Evolutionary conservation across 1,284 basidiomycete genomes (phyloP).

Genomic region (Heterobasidion annosum): DNA sequence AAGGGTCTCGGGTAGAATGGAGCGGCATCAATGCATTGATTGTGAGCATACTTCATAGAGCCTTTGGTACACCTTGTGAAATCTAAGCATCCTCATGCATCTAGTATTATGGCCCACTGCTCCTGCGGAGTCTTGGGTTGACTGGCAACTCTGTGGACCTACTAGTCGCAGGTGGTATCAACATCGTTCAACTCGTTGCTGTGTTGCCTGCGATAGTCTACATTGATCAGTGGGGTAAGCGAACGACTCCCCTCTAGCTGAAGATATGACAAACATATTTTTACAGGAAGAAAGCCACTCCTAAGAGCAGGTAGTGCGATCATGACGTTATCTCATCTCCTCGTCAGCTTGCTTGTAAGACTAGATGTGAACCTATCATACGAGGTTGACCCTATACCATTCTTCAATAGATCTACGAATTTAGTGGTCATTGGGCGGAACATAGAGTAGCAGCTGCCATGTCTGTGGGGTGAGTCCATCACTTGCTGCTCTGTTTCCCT

Average conservation of each 20-base stretch:
- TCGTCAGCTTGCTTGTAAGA: constrained; percentile 57
- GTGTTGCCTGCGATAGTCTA: constrained; percentile 66
- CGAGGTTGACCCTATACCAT: background rate
- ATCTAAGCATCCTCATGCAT: background rate
- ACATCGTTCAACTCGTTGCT: constrained; percentile 70
- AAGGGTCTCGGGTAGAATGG: constrained; percentile 46
- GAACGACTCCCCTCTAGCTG: background rate
- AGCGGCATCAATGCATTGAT: constrained; percentile 75
- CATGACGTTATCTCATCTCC: constrained; percentile 68
- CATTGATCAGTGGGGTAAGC: constrained; percentile 66
- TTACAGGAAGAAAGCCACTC: constrained; percentile 51
- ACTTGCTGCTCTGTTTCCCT: background rate
- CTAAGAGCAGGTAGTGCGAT: constrained; percentile 58
- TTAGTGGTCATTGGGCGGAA: constrained; percentile 42
- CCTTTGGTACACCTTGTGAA: background rate
- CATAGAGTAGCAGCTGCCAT: constrained; percentile 53
- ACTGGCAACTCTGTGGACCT: constrained; percentile 43
- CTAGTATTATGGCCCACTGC: constrained; percentile 71
- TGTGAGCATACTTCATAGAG: no score
- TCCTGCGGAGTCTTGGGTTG: constrained; percentile 58
- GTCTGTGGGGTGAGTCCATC: constrained; percentile 46
- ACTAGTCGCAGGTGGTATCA: constrained; percentile 68
- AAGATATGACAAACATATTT: background rate
- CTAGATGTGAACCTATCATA: background rate
- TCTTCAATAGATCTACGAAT: constrained; percentile 34